These are phyloP conservation scores for Neurospora intermedia DNA, from an alignment of 495 filamentous ascomycete genomes.

Conservation along the genomic window DNA sequence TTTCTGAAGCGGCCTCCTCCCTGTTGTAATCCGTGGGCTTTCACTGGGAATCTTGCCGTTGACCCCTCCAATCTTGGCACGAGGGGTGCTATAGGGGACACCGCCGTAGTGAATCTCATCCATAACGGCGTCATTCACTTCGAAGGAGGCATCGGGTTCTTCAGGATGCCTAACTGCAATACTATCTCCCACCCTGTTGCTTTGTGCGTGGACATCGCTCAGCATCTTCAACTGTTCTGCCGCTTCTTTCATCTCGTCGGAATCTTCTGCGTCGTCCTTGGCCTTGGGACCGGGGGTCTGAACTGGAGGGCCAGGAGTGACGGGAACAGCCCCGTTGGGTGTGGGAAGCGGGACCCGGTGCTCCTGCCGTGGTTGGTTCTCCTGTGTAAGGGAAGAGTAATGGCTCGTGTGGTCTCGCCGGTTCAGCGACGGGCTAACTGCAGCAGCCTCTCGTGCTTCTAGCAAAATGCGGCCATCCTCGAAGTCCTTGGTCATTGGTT, in stretches of 20 bases:
- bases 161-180: slow-evolving; percentile 24
- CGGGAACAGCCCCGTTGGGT: background rate
- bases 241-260: slow-evolving; percentile 48
- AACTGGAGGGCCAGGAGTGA: slow-evolving; percentile 6
- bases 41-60: background rate
- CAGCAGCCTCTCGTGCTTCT: slow-evolving; percentile 29
- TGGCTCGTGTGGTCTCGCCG: slow-evolving; percentile 9
- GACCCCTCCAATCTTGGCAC: slow-evolving; percentile 15
- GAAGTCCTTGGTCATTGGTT: slow-evolving; percentile 32
- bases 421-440: slow-evolving; percentile 16
- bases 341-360: background rate
- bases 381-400: slow-evolving; percentile 19
- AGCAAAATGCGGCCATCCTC: slow-evolving; percentile 40
- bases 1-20: slow-evolving; percentile 38
- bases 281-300: slow-evolving; percentile 9
- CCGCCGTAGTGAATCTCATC: slow-evolving; percentile 26
- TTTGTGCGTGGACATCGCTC: slow-evolving; percentile 22
- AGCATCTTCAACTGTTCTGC: slow-evolving; percentile 47
- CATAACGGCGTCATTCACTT: slow-evolving; percentile 25
- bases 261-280: slow-evolving; percentile 45
- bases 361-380: slow-evolving; percentile 19
- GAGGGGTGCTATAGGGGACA: slow-evolving; percentile 32
- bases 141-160: slow-evolving; percentile 34
- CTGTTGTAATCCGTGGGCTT: slow-evolving; percentile 19
- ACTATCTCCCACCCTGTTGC: slow-evolving; percentile 23